Evolutionary conservation across 495 filamentous ascomycete genomes (phyloP).

Genomic region (Neurospora tetraspora): DNA sequence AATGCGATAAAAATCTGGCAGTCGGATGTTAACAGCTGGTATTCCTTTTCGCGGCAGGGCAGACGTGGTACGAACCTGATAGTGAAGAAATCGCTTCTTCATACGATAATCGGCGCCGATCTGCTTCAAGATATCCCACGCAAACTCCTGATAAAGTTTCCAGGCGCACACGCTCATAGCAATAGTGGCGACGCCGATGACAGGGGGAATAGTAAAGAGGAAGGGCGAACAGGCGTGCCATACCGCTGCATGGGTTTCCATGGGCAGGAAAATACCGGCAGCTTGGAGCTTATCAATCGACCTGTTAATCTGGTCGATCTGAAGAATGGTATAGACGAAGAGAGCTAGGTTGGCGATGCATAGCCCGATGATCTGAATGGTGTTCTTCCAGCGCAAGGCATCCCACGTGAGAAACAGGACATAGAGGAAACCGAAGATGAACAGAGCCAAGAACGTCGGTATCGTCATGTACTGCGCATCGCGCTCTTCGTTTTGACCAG

Average conservation of each 20-base stretch:
- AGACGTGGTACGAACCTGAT: conserved; percentile 57
- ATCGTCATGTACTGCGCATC: conserved; percentile 54
- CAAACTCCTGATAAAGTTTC: conserved; percentile 97
- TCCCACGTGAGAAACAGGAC: conserved; percentile 83
- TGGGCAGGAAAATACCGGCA: conserved; percentile 20
- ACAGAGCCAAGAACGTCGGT: conserved; percentile 85
- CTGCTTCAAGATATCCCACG: conserved; percentile 98
- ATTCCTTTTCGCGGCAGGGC: not conserved
- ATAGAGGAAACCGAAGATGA: conserved; percentile 95
- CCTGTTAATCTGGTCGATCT: conserved; percentile 75
- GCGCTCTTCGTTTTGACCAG: conserved; percentile 14
- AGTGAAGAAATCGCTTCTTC: conserved; percentile 92
- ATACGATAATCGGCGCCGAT: conserved; percentile 95
- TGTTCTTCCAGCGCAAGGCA: conserved; percentile 89
- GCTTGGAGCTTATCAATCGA: conserved; percentile 47
- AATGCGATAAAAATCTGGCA: conserved; percentile 89
- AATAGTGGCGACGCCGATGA: conserved; percentile 68
- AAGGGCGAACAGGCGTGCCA: conserved; percentile 64
- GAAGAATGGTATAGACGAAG: conserved; percentile 83
- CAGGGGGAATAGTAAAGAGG: conserved; percentile 73
- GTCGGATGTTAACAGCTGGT: conserved; percentile 19
- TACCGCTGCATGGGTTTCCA: conserved; percentile 34
- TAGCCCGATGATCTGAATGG: conserved; percentile 94
- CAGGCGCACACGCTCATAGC: conserved; percentile 69
- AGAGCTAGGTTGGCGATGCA: conserved; percentile 86